Conservation (phyloP, 2,329 filamentous ascomycete species). For the Zasmidium angulare region DNA sequence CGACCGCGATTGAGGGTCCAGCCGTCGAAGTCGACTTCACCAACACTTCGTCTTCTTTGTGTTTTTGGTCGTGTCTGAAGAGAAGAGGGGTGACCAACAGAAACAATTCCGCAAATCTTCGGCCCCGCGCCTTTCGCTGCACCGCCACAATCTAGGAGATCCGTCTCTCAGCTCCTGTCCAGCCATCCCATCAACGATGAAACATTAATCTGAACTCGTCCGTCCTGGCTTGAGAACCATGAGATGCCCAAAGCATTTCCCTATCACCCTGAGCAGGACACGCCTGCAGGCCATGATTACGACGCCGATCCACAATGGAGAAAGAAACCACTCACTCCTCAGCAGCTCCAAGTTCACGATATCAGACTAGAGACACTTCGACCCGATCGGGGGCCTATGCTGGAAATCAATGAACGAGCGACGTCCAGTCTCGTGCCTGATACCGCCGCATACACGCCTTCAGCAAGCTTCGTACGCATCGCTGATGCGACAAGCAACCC, state of each 20-base stretch:
- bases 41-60: neutral
- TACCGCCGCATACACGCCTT: constrained; percentile 18
- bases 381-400: constrained; percentile 35
- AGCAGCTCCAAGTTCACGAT: constrained; percentile 42
- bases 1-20: neutral
- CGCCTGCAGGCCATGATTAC: constrained; percentile 28
- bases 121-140: neutral
- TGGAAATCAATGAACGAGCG: constrained; percentile 40
- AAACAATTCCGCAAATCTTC: neutral
- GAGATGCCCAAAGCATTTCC: constrained; percentile 17
- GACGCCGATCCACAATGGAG: constrained; percentile 39
- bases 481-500: constrained; percentile 31
- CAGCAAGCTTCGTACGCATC: constrained; percentile 21
- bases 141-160: neutral
- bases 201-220: neutral
- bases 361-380: constrained; percentile 37
- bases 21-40: neutral
- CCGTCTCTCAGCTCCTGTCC: neutral
- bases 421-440: constrained; percentile 38
- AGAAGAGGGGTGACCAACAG: neutral
- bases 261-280: constrained; percentile 9
- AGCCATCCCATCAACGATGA: neutral
- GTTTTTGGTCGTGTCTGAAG: neutral
- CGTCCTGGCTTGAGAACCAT: neutral
- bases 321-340: constrained; percentile 40